Conservation (phyloP, 2,329 filamentous ascomycete genomes). For the Lachnellula willkommii region DNA sequence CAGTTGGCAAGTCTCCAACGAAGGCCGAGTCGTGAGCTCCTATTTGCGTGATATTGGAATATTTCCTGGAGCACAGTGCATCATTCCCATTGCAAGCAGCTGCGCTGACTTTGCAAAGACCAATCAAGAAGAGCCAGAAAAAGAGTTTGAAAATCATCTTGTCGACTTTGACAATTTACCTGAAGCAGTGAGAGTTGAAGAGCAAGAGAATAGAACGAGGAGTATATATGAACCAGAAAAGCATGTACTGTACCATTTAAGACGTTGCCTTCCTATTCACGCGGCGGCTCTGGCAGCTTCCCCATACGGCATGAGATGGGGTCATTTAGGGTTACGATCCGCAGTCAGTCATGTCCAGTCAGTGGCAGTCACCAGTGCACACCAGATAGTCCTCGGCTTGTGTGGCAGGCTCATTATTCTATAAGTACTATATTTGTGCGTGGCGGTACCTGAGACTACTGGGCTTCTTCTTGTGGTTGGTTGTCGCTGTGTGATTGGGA, state of each 20-base stretch:
- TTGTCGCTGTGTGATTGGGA: too few species aligned
- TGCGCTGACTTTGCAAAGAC: background rate
- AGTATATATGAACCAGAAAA: background rate
- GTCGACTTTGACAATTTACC: background rate
- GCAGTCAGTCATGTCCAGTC: background rate
- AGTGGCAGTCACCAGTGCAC: background rate
- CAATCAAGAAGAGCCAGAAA: background rate
- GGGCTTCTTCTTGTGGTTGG: too few species aligned
- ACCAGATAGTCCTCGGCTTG: background rate
- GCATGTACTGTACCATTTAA: background rate
- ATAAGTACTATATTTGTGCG: background rate
- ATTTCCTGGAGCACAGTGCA: constrained; percentile 63
- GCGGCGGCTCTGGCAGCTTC: background rate
- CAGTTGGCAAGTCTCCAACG: constrained; percentile 25
- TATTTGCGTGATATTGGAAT: constrained; percentile 71
- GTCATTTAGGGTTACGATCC: background rate
- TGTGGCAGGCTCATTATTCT: background rate
- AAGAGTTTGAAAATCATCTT: background rate
- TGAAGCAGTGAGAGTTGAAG: background rate
- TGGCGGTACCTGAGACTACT: background rate
- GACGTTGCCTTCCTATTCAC: background rate
- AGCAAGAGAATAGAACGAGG: background rate
- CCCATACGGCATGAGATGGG: background rate
- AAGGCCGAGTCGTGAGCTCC: constrained; percentile 57
- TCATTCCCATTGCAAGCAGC: constrained; percentile 71